Evolutionary conservation across 2,329 filamentous ascomycete species (phyloP).

Genomic region (Ceratocystiopsis brevicomis): DNA sequence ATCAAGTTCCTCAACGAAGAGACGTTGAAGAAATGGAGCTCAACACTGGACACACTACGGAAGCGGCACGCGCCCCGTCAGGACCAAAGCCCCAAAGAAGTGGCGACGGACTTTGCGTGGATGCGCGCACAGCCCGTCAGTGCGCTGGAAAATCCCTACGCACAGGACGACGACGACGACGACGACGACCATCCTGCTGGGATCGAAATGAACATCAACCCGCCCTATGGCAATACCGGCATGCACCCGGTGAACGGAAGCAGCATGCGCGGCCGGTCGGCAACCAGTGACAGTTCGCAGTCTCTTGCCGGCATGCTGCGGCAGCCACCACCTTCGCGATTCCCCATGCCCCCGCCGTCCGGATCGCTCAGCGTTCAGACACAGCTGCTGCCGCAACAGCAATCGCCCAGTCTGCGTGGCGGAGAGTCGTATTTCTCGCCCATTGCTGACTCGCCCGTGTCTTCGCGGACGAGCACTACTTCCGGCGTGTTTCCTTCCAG

Average conservation of each 20-base stretch:
- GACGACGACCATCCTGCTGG: slow-evolving; percentile 29
- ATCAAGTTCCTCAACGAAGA: slow-evolving; percentile 89
- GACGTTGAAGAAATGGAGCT: slow-evolving; percentile 80
- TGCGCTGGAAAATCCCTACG: slow-evolving; percentile 66
- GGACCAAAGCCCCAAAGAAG: slow-evolving; percentile 25
- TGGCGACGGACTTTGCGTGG: slow-evolving; percentile 61
- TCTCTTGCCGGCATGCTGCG: slow-evolving; percentile 37
- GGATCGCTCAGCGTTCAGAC: slow-evolving; percentile 51
- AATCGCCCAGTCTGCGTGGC: slow-evolving; percentile 36
- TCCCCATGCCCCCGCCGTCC: slow-evolving; percentile 43
- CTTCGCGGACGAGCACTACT: slow-evolving; percentile 54
- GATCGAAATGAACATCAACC: no score
- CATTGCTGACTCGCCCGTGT: slow-evolving; percentile 57
- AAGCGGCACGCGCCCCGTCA: slow-evolving; percentile 36
- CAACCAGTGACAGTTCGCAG: slow-evolving; percentile 50
- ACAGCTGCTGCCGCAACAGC: slow-evolving; percentile 19
- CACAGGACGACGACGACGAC: slow-evolving; percentile 42
- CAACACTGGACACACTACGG: slow-evolving; percentile 59
- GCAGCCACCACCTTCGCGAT: slow-evolving; percentile 45
- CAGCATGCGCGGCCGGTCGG: slow-evolving; percentile 57
- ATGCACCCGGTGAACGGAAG: slow-evolving; percentile 19
- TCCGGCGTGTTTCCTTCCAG: slow-evolving; percentile 48
- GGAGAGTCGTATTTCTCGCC: slow-evolving; percentile 93
- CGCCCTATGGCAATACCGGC: slow-evolving; percentile 12
- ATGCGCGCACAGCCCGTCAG: slow-evolving; percentile 34